Evolutionary conservation across 768 basidiomycete species (phyloP).

Genomic region (Pseudohyphozyma bogoriensis): DNA sequence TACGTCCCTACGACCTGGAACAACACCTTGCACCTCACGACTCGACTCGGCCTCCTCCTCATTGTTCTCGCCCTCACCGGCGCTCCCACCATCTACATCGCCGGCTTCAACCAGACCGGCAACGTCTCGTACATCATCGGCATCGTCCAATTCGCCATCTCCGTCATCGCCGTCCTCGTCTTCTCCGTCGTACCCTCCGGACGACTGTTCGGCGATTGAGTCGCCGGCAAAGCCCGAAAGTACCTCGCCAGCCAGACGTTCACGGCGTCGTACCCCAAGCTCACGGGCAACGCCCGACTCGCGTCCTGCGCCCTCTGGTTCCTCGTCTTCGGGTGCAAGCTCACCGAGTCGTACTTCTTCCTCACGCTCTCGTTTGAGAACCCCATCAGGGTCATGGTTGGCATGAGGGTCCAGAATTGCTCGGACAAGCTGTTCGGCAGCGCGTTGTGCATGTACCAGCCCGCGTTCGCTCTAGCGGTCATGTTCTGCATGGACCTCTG

Average conservation of each 20-base stretch:
- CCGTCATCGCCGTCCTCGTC: slow-evolving; percentile 69
- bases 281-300: slow-evolving; percentile 55
- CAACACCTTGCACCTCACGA: slow-evolving; percentile 89
- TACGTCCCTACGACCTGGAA: slow-evolving; percentile 99
- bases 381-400: slow-evolving; percentile 88
- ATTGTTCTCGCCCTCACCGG: slow-evolving; percentile 86
- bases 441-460: slow-evolving; percentile 78
- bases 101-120: slow-evolving; percentile 58
- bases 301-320: slow-evolving; percentile 77
- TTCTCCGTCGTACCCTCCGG: slow-evolving; percentile 91
- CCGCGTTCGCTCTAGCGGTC: slow-evolving; percentile 86
- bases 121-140: slow-evolving; percentile 79
- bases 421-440: slow-evolving; percentile 74
- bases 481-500: slow-evolving; percentile 99
- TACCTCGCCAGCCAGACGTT: slow-evolving; percentile 98
- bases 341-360: slow-evolving; percentile 96
- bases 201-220: slow-evolving; percentile 96
- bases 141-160: slow-evolving; percentile 92
- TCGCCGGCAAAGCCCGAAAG: slow-evolving; percentile 87
- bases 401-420: slow-evolving; percentile 91
- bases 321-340: slow-evolving; percentile 92
- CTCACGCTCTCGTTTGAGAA: slow-evolving; percentile 87
- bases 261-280: slow-evolving; percentile 80
- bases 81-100: slow-evolving; percentile 90
- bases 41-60: slow-evolving; percentile 76